These are phyloP conservation scores for Dryadomyces quercivorus DNA, from an alignment of 2,329 filamentous ascomycete species.

Conservation along the genomic window DNA sequence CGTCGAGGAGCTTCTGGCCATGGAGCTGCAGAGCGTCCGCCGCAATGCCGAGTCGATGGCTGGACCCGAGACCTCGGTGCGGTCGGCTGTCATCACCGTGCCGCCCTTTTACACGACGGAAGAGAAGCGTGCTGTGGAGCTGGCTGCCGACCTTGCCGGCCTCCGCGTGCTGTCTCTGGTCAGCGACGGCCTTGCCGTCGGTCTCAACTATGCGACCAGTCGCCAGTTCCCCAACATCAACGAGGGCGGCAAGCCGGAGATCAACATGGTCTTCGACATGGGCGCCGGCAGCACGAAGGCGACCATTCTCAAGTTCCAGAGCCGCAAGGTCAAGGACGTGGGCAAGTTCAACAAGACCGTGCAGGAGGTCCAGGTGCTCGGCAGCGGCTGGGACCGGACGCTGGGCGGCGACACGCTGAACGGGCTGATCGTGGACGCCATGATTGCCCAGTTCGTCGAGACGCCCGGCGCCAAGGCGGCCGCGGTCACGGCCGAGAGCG, in stretches of 20 bases:
- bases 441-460: conserved; percentile 67
- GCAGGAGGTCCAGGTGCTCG: conserved; percentile 85
- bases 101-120: conserved; percentile 83
- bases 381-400: conserved; percentile 76
- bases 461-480: conserved; percentile 55
- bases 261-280: conserved; percentile 95
- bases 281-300: conserved; percentile 90
- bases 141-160: conserved; percentile 78
- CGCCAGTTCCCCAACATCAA: conserved; percentile 78
- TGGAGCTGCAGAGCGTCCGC: conserved; percentile 88
- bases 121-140: conserved; percentile 75
- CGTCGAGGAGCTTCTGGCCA: conserved; percentile 88
- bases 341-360: conserved; percentile 93
- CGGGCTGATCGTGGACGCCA: conserved; percentile 76
- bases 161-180: conserved; percentile 75
- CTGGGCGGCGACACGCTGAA: conserved; percentile 88
- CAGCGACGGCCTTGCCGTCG: conserved; percentile 84
- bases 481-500: conserved; percentile 46
- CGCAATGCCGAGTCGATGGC: conserved; percentile 78
- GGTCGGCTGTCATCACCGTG: conserved; percentile 77
- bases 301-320: conserved; percentile 81
- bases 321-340: conserved; percentile 76
- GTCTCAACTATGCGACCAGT: conserved; percentile 86
- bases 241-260: conserved; percentile 75
- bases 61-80: conserved; percentile 60